Conservation (phyloP, 345 rosid species). For the Bruguiera gymnorhiza region DNA sequence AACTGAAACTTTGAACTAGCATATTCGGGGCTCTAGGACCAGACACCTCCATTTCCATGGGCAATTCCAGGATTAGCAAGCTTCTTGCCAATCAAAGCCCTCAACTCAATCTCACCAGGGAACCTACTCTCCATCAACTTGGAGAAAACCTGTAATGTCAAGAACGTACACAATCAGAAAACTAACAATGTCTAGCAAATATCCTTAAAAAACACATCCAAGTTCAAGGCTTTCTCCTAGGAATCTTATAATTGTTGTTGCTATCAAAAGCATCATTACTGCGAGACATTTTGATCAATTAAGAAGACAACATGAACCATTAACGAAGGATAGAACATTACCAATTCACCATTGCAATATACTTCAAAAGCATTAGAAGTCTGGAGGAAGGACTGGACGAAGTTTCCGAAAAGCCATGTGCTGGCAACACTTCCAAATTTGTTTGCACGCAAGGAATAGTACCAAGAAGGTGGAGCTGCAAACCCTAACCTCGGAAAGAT, state of each 20-base stretch:
- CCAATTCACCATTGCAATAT: conserved; percentile 28
- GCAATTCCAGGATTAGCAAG: conserved; percentile 14
- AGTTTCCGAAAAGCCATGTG: conserved; percentile 32
- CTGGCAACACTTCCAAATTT: conserved; percentile 34
- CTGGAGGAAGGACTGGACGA: conserved; percentile 31
- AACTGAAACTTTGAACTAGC: background rate
- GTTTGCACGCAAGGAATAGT: conserved; percentile 31
- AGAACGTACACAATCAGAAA: background rate
- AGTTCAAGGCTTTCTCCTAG: background rate
- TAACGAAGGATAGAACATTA: conserved; percentile 5
- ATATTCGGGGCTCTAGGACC: background rate
- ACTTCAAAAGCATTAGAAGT: conserved; percentile 39
- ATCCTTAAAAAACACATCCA: background rate
- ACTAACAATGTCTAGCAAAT: background rate
- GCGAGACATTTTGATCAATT: background rate
- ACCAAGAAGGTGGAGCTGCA: conserved; percentile 32
- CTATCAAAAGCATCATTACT: background rate
- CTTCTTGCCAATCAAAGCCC: conserved; percentile 24
- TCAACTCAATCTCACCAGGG: conserved; percentile 34
- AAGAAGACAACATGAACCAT: background rate
- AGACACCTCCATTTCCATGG: conserved; percentile 11
- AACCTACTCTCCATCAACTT: conserved; percentile 31
- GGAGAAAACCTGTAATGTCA: conserved; percentile 28
- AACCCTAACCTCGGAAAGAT: conserved; percentile 33
- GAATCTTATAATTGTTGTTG: background rate